Evolutionary conservation across 1,139 yeast species (phyloP), one percentile per base, ranked within the genome.

Genomic region (Protomyces pachydermus): DNA sequence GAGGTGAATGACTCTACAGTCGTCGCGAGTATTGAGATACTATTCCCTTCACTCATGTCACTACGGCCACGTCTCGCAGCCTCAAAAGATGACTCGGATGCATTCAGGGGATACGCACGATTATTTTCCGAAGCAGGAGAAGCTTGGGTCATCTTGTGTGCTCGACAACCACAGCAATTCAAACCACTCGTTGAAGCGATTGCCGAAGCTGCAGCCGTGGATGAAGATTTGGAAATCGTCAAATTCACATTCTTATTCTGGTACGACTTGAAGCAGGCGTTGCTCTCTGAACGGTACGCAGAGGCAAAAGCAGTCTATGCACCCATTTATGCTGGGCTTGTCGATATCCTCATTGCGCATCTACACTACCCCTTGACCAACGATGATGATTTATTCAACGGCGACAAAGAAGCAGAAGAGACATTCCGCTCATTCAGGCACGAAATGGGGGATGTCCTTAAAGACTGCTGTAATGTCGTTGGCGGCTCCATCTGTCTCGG

Each of bases 381-480:
- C 55, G 60, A 56, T 14, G 45, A 42, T 10, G 63, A 65, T 53
- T 73, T 82, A 52, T 85, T 86, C 69, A 79, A 78, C 54, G 86
- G 85, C 45, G 86, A 85, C 71, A 81, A 81, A 67, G 97, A 91
- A 74, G 88, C 84, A 66, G 97, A 91, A 73, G 99, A 93, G 72
- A 89, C 89, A 74, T 95, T 95, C 74, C 86, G 89, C 71, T 95
- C 90, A 65, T 93, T 91, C 75, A 81, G 99, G 71, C 95, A 93
- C 75, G 97, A 91, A 68, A 89, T 93, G 88, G 98, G 98, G 37
- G 98, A 93, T 74, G 96, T 93, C 12, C 78, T 95, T 68, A 95
- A 93, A 73, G 97, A 91, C 74, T 91, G 98, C 76, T 89, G 97
- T 70, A 88, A 89, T 1, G 91, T 93, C 2, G 85, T 89, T 51